Conservation (phyloP, 345 rosid genomes). For the Euphorbia pulcherrima region DNA sequence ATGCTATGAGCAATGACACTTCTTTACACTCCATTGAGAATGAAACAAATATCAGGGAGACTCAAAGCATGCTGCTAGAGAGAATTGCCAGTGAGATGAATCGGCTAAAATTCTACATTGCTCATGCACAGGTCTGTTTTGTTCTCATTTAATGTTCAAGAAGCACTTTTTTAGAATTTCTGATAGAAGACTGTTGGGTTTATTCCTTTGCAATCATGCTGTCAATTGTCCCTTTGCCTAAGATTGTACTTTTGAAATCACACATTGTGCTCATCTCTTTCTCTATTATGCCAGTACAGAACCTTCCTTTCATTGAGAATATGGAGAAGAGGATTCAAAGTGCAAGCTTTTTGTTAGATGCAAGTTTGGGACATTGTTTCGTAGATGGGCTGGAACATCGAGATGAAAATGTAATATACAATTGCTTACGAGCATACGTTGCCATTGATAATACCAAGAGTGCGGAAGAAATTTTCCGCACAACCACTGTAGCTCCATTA, state of each 20-base stretch:
- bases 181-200: not conserved
- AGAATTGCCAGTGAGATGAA: conserved; percentile 99
- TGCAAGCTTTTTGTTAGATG: conserved; percentile 79
- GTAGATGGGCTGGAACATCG: conserved; percentile 78
- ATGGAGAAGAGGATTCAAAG: conserved; percentile 95
- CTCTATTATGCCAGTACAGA: conserved; percentile 85
- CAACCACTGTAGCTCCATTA: conserved; percentile 67
- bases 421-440: conserved; percentile 94
- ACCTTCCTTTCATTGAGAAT: conserved; percentile 93
- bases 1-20: conserved; percentile 37
- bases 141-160: conserved; percentile 9
- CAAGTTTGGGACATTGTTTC: conserved; percentile 95
- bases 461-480: conserved; percentile 87
- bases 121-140: conserved; percentile 87
- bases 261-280: conserved; percentile 45
- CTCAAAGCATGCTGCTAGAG: conserved; percentile 94
- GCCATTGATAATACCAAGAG: conserved; percentile 73
- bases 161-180: not conserved
- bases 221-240: conserved; percentile 5
- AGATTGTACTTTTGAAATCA: conserved; percentile 5
- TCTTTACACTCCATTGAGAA: conserved; percentile 49
- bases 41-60: conserved; percentile 80
- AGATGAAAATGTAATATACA: conserved; percentile 86
- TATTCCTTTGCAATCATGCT: not conserved
- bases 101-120: conserved; percentile 83